These are phyloP conservation scores for Trichoderma koningiopsis DNA, from an alignment of 2,329 filamentous ascomycete genomes.

Conservation along the genomic window DNA sequence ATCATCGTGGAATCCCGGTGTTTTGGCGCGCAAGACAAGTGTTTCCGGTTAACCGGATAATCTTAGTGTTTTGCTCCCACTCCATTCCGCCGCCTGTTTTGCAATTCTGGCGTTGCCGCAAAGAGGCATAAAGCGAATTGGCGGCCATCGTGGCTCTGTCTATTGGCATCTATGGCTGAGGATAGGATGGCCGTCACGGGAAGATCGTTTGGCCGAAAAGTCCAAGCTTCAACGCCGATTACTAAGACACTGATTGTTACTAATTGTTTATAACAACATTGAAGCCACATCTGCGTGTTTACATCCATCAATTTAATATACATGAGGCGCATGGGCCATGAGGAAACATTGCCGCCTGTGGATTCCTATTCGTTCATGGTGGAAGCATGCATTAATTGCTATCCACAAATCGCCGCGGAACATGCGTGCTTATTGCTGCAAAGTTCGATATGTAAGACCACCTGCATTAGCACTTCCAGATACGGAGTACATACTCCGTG, in stretches of 20 bases:
- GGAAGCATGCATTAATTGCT: slow-evolving; percentile 5
- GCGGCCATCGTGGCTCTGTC: not conserved
- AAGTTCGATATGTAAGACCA: slow-evolving; percentile 11
- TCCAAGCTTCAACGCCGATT: not conserved
- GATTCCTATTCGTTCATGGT: slow-evolving; percentile 1
- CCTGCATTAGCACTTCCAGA: slow-evolving; percentile 16
- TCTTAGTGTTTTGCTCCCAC: not conserved
- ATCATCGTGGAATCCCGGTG: not conserved
- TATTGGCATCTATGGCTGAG: not conserved
- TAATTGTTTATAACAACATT: not conserved
- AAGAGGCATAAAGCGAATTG: not conserved
- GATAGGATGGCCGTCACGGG: not conserved
- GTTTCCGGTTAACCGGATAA: slow-evolving; percentile 13
- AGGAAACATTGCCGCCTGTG: not conserved
- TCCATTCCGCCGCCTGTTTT: not conserved
- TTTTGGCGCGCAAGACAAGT: not conserved
- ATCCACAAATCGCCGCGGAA: not conserved
- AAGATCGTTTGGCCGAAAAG: not conserved
- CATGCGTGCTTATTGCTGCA: not conserved
- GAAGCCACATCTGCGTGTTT: not conserved
- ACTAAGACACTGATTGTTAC: not conserved
- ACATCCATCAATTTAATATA: slow-evolving; percentile 7
- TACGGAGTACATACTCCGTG: not conserved
- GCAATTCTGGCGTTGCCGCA: not conserved
- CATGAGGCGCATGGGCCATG: slow-evolving; percentile 5